Base-by-base conservation (phyloP, 371 early-diverging fungal species). In the Dinochytrium kinnereticum region DNA sequence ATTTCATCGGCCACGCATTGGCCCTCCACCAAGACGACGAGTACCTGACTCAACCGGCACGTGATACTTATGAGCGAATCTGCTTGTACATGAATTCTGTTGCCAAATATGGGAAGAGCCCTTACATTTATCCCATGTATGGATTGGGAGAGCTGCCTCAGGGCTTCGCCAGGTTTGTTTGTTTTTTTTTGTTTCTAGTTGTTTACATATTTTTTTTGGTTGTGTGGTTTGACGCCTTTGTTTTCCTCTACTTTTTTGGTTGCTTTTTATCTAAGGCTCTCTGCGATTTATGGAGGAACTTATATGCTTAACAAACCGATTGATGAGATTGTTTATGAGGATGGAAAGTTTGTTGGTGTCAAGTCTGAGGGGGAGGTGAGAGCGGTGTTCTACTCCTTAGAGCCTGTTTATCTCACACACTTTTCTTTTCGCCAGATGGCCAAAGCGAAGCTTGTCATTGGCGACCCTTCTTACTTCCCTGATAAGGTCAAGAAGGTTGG, bases 101-200 rank as follows among this genome's bases (percentile, higher is more conserved):
- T 76, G 91, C 95, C n/a, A 90, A 95, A 59, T 96, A 95, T 80
- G 97, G 99, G 76, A 95, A 95, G 87, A 94, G 95, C 76, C 99
- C 99, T n/a, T 99, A 98, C 86, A 95, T 99, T 79, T 99, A 99
- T 84, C 99, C 99, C 71, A 87, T 97, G 71, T 98, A 98, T 79
- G 99, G 99, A 59, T 88, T 99, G 64, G 99, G 99, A 71, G 99
- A 99, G 78, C 89, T 99, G 57, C 99, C 99, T 49, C 99, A 99
- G 86, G 95, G 97, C 19, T 99, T 99, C 88, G 98, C 99, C 38
- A 89, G 99, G 91, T 93, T 90, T 71, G 85, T 79, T 50, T 44
- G 7, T 44, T 44, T 13, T 44, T 44, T n/a, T n/a, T n/a, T n/a
- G n/a, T n/a, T n/a, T n/a, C n/a, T n/a, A n/a, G n/a, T n/a, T n/a